These are phyloP conservation scores for Clarireedia sp. DNA, from an alignment of 2,329 filamentous ascomycete species.

Conservation along the genomic window DNA sequence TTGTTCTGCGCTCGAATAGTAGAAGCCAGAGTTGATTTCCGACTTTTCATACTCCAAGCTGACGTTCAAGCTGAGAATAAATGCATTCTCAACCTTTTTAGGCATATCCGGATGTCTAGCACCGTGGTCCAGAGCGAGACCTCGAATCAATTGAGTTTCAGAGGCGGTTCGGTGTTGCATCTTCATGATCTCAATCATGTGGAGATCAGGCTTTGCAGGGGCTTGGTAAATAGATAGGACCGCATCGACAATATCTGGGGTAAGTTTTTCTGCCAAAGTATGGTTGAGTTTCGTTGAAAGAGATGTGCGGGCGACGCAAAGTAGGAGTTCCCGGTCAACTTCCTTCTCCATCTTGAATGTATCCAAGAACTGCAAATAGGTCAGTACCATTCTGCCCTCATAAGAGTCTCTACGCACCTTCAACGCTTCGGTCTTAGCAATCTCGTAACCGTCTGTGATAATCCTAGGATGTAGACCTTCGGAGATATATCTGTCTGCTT, in stretches of 20 bases:
- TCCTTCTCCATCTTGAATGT: constrained; percentile 82
- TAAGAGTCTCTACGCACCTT: constrained; percentile 49
- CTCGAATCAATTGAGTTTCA: constrained; percentile 91
- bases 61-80: constrained; percentile 91
- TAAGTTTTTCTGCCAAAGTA: constrained; percentile 81
- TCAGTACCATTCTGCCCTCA: constrained; percentile 11
- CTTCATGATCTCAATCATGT: constrained; percentile 99
- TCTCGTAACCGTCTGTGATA: constrained; percentile 95
- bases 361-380: constrained; percentile 67
- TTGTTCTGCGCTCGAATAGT: constrained; percentile 95
- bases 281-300: constrained; percentile 92
- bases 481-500: constrained; percentile 90
- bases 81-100: constrained; percentile 90
- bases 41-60: constrained; percentile 98
- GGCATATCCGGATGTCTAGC: constrained; percentile 98
- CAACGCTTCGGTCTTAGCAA: constrained; percentile 86
- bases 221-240: constrained; percentile 89
- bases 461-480: constrained; percentile 96
- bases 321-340: constrained; percentile 86
- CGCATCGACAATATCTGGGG: constrained; percentile 90
- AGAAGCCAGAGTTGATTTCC: constrained; percentile 98
- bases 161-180: constrained; percentile 98
- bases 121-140: constrained; percentile 88
- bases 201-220: constrained; percentile 86
- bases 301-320: constrained; percentile 89